Percentiles rank a stretch among this genome's conserved stretches.
Conservation (phyloP, 331 rosid species). For the Telfairia occidentalis region DNA sequence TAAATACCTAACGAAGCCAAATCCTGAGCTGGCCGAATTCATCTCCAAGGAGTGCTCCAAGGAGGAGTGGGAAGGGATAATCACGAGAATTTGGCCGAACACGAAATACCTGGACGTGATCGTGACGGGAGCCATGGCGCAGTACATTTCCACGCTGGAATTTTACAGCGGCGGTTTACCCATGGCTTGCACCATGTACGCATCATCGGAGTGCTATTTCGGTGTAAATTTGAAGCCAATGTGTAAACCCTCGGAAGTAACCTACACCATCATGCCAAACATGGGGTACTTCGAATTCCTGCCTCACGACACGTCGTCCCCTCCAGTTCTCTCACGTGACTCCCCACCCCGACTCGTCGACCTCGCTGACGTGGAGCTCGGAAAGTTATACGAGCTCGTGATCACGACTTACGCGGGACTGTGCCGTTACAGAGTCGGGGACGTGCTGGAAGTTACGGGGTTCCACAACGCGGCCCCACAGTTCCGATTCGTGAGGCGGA, state of each 20-base stretch:
- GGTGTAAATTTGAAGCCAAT: constrained; percentile 81
- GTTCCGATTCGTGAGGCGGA: constrained; percentile 64
- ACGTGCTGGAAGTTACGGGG: constrained; percentile 61
- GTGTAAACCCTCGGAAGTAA: constrained; percentile 53
- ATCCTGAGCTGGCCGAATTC: constrained; percentile 49
- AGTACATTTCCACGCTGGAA: constrained; percentile 73
- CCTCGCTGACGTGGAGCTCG: constrained; percentile 50
- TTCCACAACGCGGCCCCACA: constrained; percentile 60
- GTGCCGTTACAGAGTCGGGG: constrained; percentile 78
- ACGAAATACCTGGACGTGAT: constrained; percentile 79
- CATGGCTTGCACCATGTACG: constrained; percentile 78
- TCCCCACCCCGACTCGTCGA: constrained; percentile 62
- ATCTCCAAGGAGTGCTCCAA: constrained; percentile 32
- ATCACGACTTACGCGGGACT: constrained; percentile 72
- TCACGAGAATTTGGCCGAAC: constrained; percentile 82
- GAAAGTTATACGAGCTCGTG: constrained; percentile 68
- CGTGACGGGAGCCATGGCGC: constrained; percentile 97
- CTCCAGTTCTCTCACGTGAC: constrained; percentile 29
- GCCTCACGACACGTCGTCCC: constrained; percentile 32
- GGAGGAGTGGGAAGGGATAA: constrained; percentile 60
- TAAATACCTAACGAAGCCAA: constrained; percentile 29
- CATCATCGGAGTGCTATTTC: constrained; percentile 84
- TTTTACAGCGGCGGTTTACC: constrained; percentile 66
- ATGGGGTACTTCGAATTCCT: constrained; percentile 89
- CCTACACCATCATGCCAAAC: constrained; percentile 85